phyloP scores from a whole-genome alignment of 2,329 filamentous ascomycete genomes.

The Lachnellula arida region DNA sequence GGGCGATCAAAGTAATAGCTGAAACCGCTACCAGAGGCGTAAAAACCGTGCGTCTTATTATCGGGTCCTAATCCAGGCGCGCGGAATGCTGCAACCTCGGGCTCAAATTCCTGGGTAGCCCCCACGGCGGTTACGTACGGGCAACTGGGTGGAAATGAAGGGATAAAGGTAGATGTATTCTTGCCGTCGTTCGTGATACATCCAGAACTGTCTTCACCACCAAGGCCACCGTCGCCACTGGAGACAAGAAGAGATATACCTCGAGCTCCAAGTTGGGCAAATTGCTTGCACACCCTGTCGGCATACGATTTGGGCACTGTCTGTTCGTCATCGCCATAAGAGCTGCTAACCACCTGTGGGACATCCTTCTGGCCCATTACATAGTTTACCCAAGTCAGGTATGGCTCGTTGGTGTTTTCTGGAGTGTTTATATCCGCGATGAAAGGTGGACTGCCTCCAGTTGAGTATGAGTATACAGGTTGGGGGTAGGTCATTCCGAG shows the following conservation, averaged over 20 bases:
- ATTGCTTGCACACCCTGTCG: conserved; percentile 46
- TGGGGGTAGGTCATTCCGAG: conserved; percentile 50
- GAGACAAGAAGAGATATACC: conserved; percentile 48
- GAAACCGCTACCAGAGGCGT: conserved; percentile 49
- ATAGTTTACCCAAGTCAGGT: conserved; percentile 49
- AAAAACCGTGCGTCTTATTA: conserved; percentile 26
- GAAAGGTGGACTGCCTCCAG: conserved; percentile 50
- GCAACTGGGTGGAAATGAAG: conserved; percentile 48
- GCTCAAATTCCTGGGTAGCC: conserved; percentile 18
- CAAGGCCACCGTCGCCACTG: conserved; percentile 48
- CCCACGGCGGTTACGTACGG: conserved; percentile 28
- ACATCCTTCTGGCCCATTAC: conserved; percentile 43
- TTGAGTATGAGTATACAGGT: conserved; percentile 49
- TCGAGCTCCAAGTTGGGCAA: conserved; percentile 48
- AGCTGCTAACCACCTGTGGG: conserved; percentile 52
- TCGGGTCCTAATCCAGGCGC: conserved; percentile 30
- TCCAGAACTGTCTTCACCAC: conserved; percentile 31
- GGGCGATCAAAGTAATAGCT: conserved; percentile 45
- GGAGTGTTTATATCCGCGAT: conserved; percentile 38
- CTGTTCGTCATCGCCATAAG: conserved; percentile 56
- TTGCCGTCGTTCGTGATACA: conserved; percentile 53
- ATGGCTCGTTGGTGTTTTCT: conserved; percentile 57
- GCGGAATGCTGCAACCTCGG: conserved; percentile 29
- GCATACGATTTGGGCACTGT: conserved; percentile 50
- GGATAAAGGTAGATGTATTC: conserved; percentile 48